Base-by-base conservation (phyloP, 148 eudicot species). In the Rheum nobile region DNA sequence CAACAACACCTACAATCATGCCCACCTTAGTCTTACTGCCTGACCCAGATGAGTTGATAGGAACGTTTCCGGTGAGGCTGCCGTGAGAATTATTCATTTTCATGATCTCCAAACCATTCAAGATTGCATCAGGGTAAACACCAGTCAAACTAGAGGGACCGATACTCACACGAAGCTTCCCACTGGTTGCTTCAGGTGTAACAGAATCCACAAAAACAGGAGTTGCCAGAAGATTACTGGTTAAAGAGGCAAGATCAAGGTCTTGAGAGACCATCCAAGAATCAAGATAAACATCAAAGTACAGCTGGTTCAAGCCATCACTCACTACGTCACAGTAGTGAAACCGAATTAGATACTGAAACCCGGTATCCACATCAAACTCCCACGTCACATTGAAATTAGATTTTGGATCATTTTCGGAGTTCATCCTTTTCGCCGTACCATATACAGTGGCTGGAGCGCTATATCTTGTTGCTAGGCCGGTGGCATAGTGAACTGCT, bases 371-470 rank as follows among this genome's bases (percentile, higher is more conserved):
- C 43, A 82, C 85, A 22, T 61, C 61, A 71, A 82, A 77, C 61
- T 67, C 73, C 82, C 85, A 79, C 13, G 82, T 76, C 28, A 82
- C 71, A 63, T 82, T 82, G 75, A 79, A 79, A 43, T 76, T 79
- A 39, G 42, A 31, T 22, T 39, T 57, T n/a, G 75, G 77, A 35
- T 73, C 77, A 4, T 74, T 69, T 12, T 37, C 80, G 26, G 78
- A 76, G 37, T 67, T 75, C 85, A 82, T 79, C 57, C 22, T 69
- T 34, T 54, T 75, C 31, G 75, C 74, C 16, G 85, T 82, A 38
- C 79, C 82, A 65, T 82, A 82, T 13, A 82, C 85, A 41, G 74
- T 37, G 46, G 35, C 43, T 54, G 85, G 85, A 32, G 85, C 85
- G 34, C 37, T 79, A 43, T 82, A 74, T 26, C 34, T 47, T 7